These are phyloP conservation scores for Magnaporthiopsis poae DNA, from an alignment of 2,329 filamentous ascomycete genomes.

Conservation along the genomic window DNA sequence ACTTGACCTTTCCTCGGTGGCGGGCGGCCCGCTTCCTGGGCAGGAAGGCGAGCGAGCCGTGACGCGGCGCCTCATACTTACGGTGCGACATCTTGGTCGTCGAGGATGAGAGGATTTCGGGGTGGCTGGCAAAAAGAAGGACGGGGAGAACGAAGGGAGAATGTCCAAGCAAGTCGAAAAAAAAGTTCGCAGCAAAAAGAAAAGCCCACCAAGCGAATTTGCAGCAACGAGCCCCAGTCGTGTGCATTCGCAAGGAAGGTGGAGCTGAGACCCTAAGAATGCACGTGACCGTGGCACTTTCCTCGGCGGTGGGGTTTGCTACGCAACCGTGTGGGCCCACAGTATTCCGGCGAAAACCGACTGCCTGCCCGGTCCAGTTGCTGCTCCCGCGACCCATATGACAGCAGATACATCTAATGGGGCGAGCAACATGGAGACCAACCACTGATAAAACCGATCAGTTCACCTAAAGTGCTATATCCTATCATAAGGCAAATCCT, in stretches of 20 bases:
- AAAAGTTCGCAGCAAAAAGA: background rate
- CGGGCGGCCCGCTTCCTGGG: slow-evolving; percentile 86
- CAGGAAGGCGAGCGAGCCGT: slow-evolving; percentile 83
- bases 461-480: too few relatives aligned
- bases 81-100: slow-evolving; percentile 35
- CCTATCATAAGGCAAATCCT: too few relatives aligned
- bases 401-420: too few relatives aligned
- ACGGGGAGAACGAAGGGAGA: background rate
- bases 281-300: background rate
- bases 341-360: background rate
- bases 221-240: background rate
- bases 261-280: background rate
- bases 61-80: slow-evolving; percentile 75
- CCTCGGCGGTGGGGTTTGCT: background rate
- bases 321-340: background rate
- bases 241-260: background rate
- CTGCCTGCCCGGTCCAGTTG: background rate
- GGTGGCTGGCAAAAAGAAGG: background rate
- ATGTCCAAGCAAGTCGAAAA: background rate
- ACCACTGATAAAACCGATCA: too few relatives aligned
- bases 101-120: background rate
- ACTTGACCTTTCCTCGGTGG: slow-evolving; percentile 97
- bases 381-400: too few relatives aligned
- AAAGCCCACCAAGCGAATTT: background rate
- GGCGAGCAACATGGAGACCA: too few relatives aligned